Evolutionary conservation across 2,329 filamentous ascomycete species (phyloP).

Genomic region (Cladosporium sp.): DNA sequence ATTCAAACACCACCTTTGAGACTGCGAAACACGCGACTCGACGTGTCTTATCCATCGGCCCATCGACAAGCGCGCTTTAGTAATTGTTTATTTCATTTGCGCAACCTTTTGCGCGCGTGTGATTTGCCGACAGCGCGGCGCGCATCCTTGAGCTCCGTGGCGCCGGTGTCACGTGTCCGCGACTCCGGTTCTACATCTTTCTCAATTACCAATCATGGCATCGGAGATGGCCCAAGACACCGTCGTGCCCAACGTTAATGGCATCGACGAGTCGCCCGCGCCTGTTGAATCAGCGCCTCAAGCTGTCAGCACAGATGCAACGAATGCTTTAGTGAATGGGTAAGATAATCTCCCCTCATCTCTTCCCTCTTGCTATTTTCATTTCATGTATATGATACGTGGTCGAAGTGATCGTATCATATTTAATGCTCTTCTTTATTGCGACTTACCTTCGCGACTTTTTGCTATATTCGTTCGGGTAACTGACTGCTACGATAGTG

Average conservation of each 20-base stretch:
- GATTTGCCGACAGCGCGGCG: constrained; percentile 9
- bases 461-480: neutral
- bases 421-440: neutral
- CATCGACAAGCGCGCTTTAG: constrained; percentile 10
- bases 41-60: constrained; percentile 6
- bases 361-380: neutral
- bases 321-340: constrained; percentile 6
- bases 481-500: constrained; percentile 4
- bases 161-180: constrained; percentile 11
- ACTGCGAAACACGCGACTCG: constrained; percentile 8
- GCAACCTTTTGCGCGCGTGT: constrained; percentile 8
- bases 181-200: constrained; percentile 6
- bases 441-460: neutral
- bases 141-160: constrained; percentile 4
- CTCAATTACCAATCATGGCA: constrained; percentile 13
- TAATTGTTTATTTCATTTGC: constrained; percentile 11
- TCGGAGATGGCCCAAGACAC: constrained; percentile 14
- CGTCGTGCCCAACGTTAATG: constrained; percentile 10
- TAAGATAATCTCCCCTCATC: neutral
- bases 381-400: neutral
- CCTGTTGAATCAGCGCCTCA: neutral
- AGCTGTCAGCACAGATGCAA: neutral
- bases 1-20: constrained; percentile 7
- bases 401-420: neutral
- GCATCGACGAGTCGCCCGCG: constrained; percentile 8